phyloP scores from a whole-genome alignment of 768 basidiomycete genomes.

The Dendrothele bispora region DNA sequence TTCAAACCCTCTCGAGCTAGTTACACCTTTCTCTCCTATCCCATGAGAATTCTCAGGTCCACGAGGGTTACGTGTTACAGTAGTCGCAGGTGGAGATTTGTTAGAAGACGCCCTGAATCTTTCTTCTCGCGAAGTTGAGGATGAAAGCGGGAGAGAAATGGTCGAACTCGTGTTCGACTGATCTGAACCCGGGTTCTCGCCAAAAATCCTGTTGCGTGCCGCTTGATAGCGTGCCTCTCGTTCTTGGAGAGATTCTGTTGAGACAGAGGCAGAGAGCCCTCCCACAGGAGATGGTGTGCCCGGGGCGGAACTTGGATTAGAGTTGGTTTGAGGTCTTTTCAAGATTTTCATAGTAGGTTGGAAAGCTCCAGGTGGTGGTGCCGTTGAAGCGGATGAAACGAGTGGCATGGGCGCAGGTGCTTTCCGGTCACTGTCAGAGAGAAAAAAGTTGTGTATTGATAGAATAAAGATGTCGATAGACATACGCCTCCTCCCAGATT shows the following conservation, averaged over 20 bases:
- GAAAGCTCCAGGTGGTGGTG: constrained; percentile 56
- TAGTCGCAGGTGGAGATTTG: too few relatives aligned
- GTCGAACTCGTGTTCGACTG: too few relatives aligned
- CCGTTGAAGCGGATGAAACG: constrained; percentile 39
- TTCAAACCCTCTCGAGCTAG: too few relatives aligned
- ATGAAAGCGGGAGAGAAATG: too few relatives aligned
- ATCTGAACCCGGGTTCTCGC: constrained; percentile 27
- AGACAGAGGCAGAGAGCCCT: neutral
- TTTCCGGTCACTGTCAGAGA: constrained; percentile 52
- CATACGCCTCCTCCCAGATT: constrained; percentile 76
- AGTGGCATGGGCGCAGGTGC: constrained; percentile 70
- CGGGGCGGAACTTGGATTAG: too few relatives aligned
- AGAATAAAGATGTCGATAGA: constrained; percentile 10
- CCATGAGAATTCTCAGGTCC: too few relatives aligned
- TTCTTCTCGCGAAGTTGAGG: too few relatives aligned
- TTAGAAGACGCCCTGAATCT: too few relatives aligned
- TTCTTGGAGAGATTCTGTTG: constrained; percentile 45
- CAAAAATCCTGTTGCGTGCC: constrained; percentile 74
- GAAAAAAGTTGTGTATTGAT: neutral
- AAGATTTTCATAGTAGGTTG: constrained; percentile 69
- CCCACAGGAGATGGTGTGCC: too few relatives aligned
- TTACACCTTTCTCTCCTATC: too few relatives aligned
- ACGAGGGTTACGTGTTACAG: too few relatives aligned
- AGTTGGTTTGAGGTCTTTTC: constrained; percentile 52
- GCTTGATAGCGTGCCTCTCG: constrained; percentile 74